Evolutionary conservation across 2,329 filamentous ascomycete genomes (phyloP), one percentile per base, ranked within the genome.

Genomic region (Trichophyton schoenleinii): DNA sequence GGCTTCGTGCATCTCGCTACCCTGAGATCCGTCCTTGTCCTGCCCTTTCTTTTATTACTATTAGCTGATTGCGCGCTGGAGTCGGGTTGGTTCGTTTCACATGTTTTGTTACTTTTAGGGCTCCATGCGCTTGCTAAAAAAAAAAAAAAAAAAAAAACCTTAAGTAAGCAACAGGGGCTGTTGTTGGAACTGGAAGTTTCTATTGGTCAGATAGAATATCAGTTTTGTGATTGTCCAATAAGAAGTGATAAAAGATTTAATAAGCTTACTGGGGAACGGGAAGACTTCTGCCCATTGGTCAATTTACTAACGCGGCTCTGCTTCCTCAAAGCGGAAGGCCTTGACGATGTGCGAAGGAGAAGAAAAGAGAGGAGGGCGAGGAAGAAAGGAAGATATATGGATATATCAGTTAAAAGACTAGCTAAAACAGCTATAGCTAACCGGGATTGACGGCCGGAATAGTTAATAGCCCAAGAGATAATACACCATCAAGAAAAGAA

Each of bases 401-500:
- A 48, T 22, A 48, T 48, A 48, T 28, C 28, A 53, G 31, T 25
- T 53, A 53, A 38, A 38, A 53, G 9, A 34, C 49, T 53, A 53
- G 49, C 49, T 48, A 48, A 48, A 44, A 48, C n/a, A 48, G n/a
- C 44, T 53, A 53, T 53, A 25, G 28, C 22, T 53, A 31, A 25
- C 49, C 22, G 49, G 25, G 13, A 48, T 25, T 20, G 18, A 28
- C 9, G 3, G 22, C 28, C 49, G 22, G 49, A 11, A 5, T 53
- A 34, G 49, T 25, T 31, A 25, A 28, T 34, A 28, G 22, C 49
- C 49, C 49, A 53, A 53, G 49, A 31, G 22, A 53, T 53, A 53
- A 53, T 53, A 53, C 49, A 53, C 28, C 49, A 53, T 53, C 49
- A 34, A 31, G 49, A 53, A 53, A 53, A 31, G 49, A 53, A 53